phyloP scores from a whole-genome alignment of 176 grass and related monocot species.

The Zea luxurians region DNA sequence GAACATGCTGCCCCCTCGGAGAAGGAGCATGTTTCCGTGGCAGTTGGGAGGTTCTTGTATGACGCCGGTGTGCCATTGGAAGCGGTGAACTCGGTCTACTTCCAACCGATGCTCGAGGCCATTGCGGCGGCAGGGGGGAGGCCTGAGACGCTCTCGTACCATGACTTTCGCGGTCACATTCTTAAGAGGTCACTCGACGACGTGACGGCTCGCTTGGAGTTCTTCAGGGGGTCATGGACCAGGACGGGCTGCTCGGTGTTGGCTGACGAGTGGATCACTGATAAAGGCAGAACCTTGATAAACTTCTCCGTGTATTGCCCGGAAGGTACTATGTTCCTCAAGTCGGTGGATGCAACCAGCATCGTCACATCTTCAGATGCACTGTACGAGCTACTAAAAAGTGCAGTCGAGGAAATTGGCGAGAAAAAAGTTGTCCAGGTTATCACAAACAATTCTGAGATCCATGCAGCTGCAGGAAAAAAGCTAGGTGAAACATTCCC shows the following conservation, averaged over 20 bases:
- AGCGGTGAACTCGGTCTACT: constrained; percentile 70
- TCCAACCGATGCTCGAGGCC: constrained; percentile 80
- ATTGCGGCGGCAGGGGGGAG: constrained; percentile 48
- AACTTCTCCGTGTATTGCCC: constrained; percentile 87
- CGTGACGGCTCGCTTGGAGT: constrained; percentile 47
- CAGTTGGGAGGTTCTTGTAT: constrained; percentile 74
- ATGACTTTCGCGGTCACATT: constrained; percentile 68
- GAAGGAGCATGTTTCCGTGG: constrained; percentile 66
- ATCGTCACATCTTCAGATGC: constrained; percentile 61
- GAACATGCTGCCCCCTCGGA: constrained; percentile 4
- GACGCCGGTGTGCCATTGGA: constrained; percentile 69
- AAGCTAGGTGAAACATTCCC: constrained; percentile 70
- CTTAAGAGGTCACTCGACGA: constrained; percentile 76
- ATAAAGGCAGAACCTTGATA: constrained; percentile 69
- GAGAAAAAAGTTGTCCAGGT: constrained; percentile 80
- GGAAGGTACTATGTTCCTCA: constrained; percentile 87
- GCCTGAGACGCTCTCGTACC: constrained; percentile 57
- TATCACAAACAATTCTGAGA: constrained; percentile 70
- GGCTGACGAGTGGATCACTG: constrained; percentile 68
- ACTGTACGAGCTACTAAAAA: constrained; percentile 73
- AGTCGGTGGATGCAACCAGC: constrained; percentile 67
- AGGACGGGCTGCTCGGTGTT: constrained; percentile 78
- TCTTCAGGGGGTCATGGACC: constrained; percentile 58
- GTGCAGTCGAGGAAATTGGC: constrained; percentile 70
- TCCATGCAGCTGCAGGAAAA: constrained; percentile 58